Base-by-base conservation (phyloP, 164 flowering plant species). In the Platanus orientalis region DNA sequence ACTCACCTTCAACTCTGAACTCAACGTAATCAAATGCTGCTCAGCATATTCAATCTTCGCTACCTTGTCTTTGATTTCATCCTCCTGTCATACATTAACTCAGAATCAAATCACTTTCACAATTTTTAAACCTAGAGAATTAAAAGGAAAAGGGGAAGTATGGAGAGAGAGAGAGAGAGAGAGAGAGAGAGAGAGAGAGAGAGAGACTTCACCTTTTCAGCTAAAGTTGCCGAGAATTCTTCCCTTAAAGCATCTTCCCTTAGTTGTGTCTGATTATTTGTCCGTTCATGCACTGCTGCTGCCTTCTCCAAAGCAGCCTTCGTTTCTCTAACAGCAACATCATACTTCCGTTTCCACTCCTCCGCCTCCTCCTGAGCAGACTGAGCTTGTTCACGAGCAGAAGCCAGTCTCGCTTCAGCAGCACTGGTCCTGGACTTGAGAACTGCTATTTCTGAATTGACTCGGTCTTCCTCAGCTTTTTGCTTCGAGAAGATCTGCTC, bases 301-400 rank as follows among this genome's bases (percentile, higher is more conserved):
- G 99, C 99, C 70, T 90, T 95, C 80, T 92, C 95, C 51, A 95
- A 72, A 60, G 99, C 97, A 67, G 82, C 73, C 77, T 90, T 95
- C 32, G 91, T 81, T 74, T 92, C 99, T 70, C 85, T 84, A 47
- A 84, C 87, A 62, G 97, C 94, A 64, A 88, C 58, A 20, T 86
- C 90, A 74, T 77, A 95, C 69, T 92, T 95, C 54, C 91, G 72
- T 74, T 83, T 88, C 99, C 99, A 95, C 73, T 92, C 97, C 28
- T 75, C 81, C 0, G 97, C 97, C 79, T 92, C 99, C 69, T 84
- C 97, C 74, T 83, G 90, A 50, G 98, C 88, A 64, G 99, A 90
- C 54, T 82, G 71, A 63, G 83, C 79, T 70, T 88, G 93, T 68
- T 95, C 99, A 51, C 81, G 83, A 24, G 96, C 91, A 61, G 99